Percentiles rank a stretch among this genome's conserved stretches.
Evolutionary conservation across 495 filamentous ascomycete species (phyloP).

Genomic region (Chaetomium cochliodes): DNA sequence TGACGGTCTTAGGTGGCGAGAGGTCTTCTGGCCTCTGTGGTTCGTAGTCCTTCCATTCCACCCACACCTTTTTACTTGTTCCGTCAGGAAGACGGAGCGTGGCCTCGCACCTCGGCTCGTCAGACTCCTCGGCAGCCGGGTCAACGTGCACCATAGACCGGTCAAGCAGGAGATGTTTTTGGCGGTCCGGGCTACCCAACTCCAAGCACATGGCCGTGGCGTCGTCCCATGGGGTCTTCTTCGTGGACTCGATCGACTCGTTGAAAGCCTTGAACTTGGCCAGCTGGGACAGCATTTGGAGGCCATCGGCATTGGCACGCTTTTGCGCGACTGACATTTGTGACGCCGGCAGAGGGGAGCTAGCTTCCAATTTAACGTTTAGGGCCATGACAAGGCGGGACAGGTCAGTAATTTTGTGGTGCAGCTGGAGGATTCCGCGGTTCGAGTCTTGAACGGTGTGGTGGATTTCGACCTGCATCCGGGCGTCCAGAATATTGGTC

Average conservation of each 20-base stretch:
- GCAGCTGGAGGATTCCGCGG: conserved; percentile 45
- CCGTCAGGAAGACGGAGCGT: conserved; percentile 31
- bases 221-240: conserved; percentile 32
- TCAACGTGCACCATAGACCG: conserved; percentile 35
- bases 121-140: conserved; percentile 30
- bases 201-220: conserved; percentile 36
- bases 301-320: conserved; percentile 36
- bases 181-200: conserved; percentile 33
- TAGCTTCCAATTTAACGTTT: conserved; percentile 35
- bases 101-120: conserved; percentile 40
- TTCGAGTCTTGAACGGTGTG: conserved; percentile 49
- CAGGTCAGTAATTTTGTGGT: conserved; percentile 43
- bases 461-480: conserved; percentile 46
- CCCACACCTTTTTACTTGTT: conserved; percentile 39
- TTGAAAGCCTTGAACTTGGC: conserved; percentile 53
- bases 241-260: conserved; percentile 41
- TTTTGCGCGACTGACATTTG: conserved; percentile 35
- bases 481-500: conserved; percentile 45
- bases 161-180: conserved; percentile 36
- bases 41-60: conserved; percentile 52
- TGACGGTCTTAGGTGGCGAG: conserved; percentile 36
- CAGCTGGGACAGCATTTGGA: conserved; percentile 41
- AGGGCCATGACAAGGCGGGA: conserved; percentile 44
- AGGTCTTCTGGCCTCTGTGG: conserved; percentile 34
- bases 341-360: conserved; percentile 21